Conservation (phyloP, 202 grass and related monocot species). For the Setaria italica region DNA sequence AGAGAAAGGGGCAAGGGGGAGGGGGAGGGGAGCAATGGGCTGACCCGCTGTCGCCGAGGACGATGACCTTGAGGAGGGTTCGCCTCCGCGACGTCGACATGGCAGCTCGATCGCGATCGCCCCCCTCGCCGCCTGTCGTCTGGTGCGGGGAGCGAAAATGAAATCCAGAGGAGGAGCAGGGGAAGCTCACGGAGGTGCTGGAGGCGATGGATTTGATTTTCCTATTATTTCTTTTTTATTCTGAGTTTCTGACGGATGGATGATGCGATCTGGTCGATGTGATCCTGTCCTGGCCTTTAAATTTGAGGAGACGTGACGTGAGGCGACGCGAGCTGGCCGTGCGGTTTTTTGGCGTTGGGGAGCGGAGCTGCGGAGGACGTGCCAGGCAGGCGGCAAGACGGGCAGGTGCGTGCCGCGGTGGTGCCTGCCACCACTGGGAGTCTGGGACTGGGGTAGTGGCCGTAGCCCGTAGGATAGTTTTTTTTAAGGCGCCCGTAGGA, state of each 20-base stretch:
- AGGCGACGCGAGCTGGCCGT: background rate
- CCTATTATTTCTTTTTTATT: background rate
- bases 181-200: background rate
- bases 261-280: slow-evolving; percentile 22
- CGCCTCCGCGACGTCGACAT: slow-evolving; percentile 94
- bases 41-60: slow-evolving; percentile 97
- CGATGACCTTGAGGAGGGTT: slow-evolving; percentile 99
- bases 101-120: slow-evolving; percentile 49
- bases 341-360: background rate
- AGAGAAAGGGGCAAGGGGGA: background rate
- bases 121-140: slow-evolving; percentile 18
- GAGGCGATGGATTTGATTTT: slow-evolving; percentile 30
- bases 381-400: background rate
- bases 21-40: slow-evolving; percentile 24
- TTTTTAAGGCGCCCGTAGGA: no score
- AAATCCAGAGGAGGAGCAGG: background rate
- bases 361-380: slow-evolving; percentile 8
- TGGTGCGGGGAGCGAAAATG: background rate
- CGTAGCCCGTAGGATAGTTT: no score
- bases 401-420: background rate
- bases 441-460: no score
- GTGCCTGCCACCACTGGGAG: no score
- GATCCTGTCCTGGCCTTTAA: slow-evolving; percentile 32
- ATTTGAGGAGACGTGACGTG: background rate
- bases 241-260: background rate